Evolutionary conservation across 192 early-diverging fungal species (phyloP), one percentile per base, ranked within the genome.

Genomic region (Endogone sp.): DNA sequence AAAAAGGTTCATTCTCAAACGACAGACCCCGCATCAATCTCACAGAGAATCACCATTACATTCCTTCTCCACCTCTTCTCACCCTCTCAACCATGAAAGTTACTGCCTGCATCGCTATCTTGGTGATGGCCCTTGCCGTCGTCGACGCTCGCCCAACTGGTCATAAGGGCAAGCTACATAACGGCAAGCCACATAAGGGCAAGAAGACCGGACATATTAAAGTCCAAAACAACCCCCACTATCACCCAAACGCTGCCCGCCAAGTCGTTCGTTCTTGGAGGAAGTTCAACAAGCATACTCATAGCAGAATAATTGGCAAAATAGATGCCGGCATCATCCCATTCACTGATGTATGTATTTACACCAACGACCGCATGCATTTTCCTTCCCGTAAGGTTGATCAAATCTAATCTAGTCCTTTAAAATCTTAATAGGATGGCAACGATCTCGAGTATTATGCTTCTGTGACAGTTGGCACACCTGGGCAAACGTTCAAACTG

Each of bases 401-500:
- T 44, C 37, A 44, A 44, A 44, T 13, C 13, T 44, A 49, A 49
- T 49, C 37, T 49, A 11, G 9, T 49, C 37, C 37, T 49, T 49
- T 6, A 49, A 49, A 49, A 6, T 16, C 37, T 49, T 49, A 49
- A 49, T 16, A 49, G 37, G 37, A 49, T 24, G 30, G 54, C 13
- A 68, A 68, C 54, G 83, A 84, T 29, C 16, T 69, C 37, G 75
- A 85, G 80, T 87, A 87, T 62, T 87, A 85, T 65, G 84, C 78
- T 62, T 71, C 75, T 32, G 80, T 85, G 25, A 78, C 73, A 3
- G 70, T 85, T 32, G 85, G 85, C n/a, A 75, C 85, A 9, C 85
- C 85, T n/a, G 84, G 78, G 3, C 84, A 87, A 58, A 76, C 74
- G 10, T 84, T 87, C 65, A 84, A 84, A 65, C 74, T 87, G 30